These are phyloP conservation scores for Elsinoe arachidis DNA, from an alignment of 2,329 filamentous ascomycete genomes.

Conservation along the genomic window DNA sequence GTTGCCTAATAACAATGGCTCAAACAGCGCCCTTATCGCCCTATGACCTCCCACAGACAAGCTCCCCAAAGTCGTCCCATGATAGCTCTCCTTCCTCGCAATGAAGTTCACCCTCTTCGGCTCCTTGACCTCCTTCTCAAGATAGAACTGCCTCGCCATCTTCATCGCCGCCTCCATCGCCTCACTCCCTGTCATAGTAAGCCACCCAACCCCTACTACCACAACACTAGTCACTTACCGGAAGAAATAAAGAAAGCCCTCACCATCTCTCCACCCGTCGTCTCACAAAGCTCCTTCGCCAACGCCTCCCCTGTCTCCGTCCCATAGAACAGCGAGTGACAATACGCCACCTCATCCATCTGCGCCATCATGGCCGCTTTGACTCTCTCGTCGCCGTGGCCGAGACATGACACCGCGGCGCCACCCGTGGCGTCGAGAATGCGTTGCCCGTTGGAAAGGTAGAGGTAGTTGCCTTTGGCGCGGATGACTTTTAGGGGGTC, in stretches of 20 bases:
- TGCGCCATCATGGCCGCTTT: slow-evolving; percentile 52
- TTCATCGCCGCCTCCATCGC: slow-evolving; percentile 63
- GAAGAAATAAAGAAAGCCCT: slow-evolving; percentile 50
- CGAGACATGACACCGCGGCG: slow-evolving; percentile 63
- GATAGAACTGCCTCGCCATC: slow-evolving; percentile 56
- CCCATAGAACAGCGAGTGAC: slow-evolving; percentile 51
- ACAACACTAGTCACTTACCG: slow-evolving; percentile 32
- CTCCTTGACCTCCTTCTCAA: slow-evolving; percentile 46
- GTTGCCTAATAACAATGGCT: slow-evolving; percentile 45
- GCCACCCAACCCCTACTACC: neutral
- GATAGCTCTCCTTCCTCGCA: slow-evolving; percentile 56
- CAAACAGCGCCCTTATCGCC: slow-evolving; percentile 52
- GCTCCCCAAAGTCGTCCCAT: slow-evolving; percentile 61
- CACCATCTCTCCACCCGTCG: slow-evolving; percentile 45
- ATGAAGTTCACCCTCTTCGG: slow-evolving; percentile 53
- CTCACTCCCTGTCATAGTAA: slow-evolving; percentile 35
- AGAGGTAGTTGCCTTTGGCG: slow-evolving; percentile 45
- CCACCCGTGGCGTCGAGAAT: slow-evolving; percentile 68
- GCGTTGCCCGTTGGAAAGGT: slow-evolving; percentile 45
- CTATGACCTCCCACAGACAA: slow-evolving; percentile 57
- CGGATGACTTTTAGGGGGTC: slow-evolving; percentile 40
- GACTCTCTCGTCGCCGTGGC: slow-evolving; percentile 56
- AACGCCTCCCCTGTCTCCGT: slow-evolving; percentile 47
- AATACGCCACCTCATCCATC: slow-evolving; percentile 50
- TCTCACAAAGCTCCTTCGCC: slow-evolving; percentile 41